A percentile compares a stretch with the other conserved stretches of the same genome.
Evolutionary conservation across 164 flowering plant species (phyloP).

Genomic region (Amborella trichopoda): DNA sequence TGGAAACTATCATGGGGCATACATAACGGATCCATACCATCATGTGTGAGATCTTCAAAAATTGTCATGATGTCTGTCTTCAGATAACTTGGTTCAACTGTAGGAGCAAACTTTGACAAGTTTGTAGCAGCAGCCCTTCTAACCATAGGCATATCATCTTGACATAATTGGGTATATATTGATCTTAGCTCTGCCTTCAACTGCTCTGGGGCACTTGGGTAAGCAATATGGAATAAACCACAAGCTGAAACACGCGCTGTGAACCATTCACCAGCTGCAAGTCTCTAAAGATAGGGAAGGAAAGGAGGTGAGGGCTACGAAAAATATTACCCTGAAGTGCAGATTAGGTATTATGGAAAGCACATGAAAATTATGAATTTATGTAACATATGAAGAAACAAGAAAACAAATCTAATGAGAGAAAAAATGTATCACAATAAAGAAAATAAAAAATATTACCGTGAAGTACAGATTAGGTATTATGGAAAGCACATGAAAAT

Average conservation of each 20-base stretch:
- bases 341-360: too few relatives aligned
- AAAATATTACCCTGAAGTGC: too few relatives aligned
- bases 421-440: too few relatives aligned
- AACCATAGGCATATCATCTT: slow-evolving; percentile 99
- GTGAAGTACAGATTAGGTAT: too few relatives aligned
- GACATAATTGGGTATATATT: slow-evolving; percentile 73
- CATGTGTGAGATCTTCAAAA: slow-evolving; percentile 87
- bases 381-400: too few relatives aligned
- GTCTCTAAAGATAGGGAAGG: slow-evolving; percentile 39
- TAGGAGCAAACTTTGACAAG: slow-evolving; percentile 91
- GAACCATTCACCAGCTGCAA: slow-evolving; percentile 98
- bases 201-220: slow-evolving; percentile 83
- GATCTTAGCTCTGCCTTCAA: slow-evolving; percentile 63
- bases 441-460: too few relatives aligned
- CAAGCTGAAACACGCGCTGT: slow-evolving; percentile 98
- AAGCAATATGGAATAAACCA: slow-evolving; percentile 90
- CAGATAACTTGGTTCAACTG: slow-evolving; percentile 70
- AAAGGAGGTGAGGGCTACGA: too few relatives aligned
- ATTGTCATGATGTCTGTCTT: slow-evolving; percentile 75
- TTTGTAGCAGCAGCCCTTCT: slow-evolving; percentile 94
- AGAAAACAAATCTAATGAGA: too few relatives aligned
- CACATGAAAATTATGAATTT: too few relatives aligned
- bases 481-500: too few relatives aligned
- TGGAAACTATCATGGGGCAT: too few relatives aligned
- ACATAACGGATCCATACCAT: slow-evolving; percentile 39